A percentile compares a stretch with the other conserved stretches of the same genome.
phyloP scores from a whole-genome alignment of 2,329 filamentous ascomycete species.

The Xylaria sp. region DNA sequence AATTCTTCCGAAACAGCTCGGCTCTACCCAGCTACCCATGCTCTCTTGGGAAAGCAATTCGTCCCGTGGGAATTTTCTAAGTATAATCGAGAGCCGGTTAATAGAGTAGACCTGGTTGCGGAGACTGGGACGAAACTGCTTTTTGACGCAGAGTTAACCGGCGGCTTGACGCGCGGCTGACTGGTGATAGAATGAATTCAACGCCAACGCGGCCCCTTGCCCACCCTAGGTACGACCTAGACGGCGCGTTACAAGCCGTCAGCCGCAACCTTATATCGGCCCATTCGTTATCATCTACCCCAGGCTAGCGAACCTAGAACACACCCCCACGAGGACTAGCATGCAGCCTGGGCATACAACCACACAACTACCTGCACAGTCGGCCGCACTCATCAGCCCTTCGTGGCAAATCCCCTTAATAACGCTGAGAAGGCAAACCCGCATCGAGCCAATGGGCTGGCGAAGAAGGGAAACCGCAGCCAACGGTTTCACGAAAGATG shows the following conservation, averaged over 20 bases:
- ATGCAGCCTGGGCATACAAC: slow-evolving; percentile 1
- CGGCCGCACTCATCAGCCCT: slow-evolving; percentile 14
- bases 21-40: not conserved
- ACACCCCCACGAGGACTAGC: not conserved
- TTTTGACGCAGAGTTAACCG: not conserved
- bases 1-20: not conserved
- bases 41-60: not conserved
- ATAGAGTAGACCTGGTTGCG: not conserved
- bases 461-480: not conserved
- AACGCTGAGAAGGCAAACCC: not conserved
- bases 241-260: not conserved
- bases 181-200: not conserved
- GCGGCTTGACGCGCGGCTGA: not conserved
- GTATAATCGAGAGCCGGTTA: not conserved
- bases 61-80: not conserved
- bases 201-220: not conserved
- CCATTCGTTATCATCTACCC: not conserved
- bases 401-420: slow-evolving; percentile 12
- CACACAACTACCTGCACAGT: slow-evolving; percentile 12
- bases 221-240: slow-evolving; percentile 2
- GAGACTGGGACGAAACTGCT: not conserved
- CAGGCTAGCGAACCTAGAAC: not conserved
- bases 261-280: slow-evolving; percentile 6
- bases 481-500: not conserved
- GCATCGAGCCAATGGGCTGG: not conserved